These are phyloP conservation scores for Melanogaster broomeanus DNA, from an alignment of 768 basidiomycete genomes.

Conservation along the genomic window DNA sequence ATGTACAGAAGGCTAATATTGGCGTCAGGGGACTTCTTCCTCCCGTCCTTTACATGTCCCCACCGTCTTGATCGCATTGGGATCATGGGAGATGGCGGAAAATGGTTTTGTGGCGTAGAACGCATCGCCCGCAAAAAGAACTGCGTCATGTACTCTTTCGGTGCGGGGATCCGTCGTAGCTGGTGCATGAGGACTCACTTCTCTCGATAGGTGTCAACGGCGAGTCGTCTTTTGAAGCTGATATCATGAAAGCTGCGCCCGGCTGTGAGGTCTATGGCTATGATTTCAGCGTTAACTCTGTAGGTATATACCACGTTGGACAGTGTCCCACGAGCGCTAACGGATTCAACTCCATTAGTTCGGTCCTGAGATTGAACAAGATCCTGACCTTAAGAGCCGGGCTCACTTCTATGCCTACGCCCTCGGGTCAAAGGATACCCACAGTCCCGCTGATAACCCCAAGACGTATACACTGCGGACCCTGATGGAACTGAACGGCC, in stretches of 20 bases:
- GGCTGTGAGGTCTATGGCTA: too few species aligned
- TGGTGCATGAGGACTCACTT: too few species aligned
- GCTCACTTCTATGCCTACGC: too few species aligned
- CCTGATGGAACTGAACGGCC: slow-evolving; percentile 65
- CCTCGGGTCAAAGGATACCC: too few species aligned
- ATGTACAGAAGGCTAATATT: slow-evolving; percentile 6
- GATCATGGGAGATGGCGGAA: slow-evolving; percentile 53
- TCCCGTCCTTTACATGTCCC: slow-evolving; percentile 50
- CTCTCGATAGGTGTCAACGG: too few species aligned
- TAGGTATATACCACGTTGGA: slow-evolving; percentile 26
- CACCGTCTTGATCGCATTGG: slow-evolving; percentile 51
- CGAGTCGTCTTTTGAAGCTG: too few species aligned
- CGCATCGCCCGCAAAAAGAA: slow-evolving; percentile 44
- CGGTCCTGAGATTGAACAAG: too few species aligned
- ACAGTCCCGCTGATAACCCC: slow-evolving; percentile 43
- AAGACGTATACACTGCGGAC: slow-evolving; percentile 64
- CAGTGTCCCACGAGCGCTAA: neutral
- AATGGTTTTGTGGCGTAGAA: slow-evolving; percentile 53
- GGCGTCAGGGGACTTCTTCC: slow-evolving; percentile 56
- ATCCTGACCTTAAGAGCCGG: too few species aligned
- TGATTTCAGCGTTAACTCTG: slow-evolving; percentile 35
- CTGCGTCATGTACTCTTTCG: slow-evolving; percentile 54
- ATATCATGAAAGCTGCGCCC: too few species aligned
- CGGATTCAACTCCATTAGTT: slow-evolving; percentile 12
- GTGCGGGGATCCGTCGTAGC: too few species aligned